Evolutionary conservation across 2,329 filamentous ascomycete genomes (phyloP).

Genomic region (Fusarium ambrosium): DNA sequence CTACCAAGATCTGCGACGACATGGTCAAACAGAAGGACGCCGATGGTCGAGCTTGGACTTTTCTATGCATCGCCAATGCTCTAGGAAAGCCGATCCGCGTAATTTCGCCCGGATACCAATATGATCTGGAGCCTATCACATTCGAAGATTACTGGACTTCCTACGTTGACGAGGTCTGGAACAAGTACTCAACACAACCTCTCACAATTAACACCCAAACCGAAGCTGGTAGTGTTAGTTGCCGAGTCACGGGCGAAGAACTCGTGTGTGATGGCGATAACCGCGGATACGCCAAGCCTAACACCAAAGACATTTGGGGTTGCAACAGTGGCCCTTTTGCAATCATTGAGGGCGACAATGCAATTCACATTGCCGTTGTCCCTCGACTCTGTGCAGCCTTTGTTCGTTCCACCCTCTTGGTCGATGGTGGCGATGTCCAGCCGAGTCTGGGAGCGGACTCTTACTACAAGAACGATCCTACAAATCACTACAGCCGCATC

Average conservation of each 20-base stretch:
- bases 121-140: conserved; percentile 50
- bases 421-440: conserved; percentile 61
- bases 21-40: conserved; percentile 53
- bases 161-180: conserved; percentile 64
- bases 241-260: conserved; percentile 52
- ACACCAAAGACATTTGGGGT: conserved; percentile 62
- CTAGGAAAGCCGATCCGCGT: conserved; percentile 58
- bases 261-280: conserved; percentile 59
- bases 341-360: conserved; percentile 54
- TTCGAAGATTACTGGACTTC: conserved; percentile 59
- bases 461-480: conserved; percentile 62
- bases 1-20: conserved; percentile 57
- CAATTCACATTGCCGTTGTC: conserved; percentile 58
- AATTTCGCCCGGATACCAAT: conserved; percentile 59
- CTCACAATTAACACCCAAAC: conserved; percentile 61
- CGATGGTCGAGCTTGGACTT: conserved; percentile 60
- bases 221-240: conserved; percentile 55
- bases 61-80: conserved; percentile 57
- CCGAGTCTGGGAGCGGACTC: conserved; percentile 53
- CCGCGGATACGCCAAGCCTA: conserved; percentile 59
- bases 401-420: conserved; percentile 60
- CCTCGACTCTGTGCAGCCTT: conserved; percentile 67
- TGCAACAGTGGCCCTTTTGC: conserved; percentile 64
- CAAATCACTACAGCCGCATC: conserved; percentile 70
- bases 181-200: conserved; percentile 53